Evolutionary conservation across 192 early-diverging fungal species (phyloP), one percentile per base, ranked within the genome.

Genomic region (Coemansia guatemalensis): DNA sequence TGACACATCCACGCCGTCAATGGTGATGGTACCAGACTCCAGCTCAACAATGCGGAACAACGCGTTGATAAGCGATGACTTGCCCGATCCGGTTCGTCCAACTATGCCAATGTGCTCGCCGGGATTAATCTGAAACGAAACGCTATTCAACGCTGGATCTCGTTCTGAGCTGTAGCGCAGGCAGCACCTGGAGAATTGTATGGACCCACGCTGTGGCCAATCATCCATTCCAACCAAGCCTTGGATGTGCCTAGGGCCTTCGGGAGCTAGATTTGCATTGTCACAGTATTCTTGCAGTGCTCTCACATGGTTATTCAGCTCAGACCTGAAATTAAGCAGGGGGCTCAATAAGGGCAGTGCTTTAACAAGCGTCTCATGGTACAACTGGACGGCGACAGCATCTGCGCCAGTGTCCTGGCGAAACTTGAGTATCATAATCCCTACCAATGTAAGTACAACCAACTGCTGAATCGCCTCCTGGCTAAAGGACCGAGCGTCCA

Each of bases 41-140:
- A 90, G 77, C 53, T 95, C 92, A 6, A 92, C 86, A 44, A 95
- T 85, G 17, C 94, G 85, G 75, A 95, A 90, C 44, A 95, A 67
- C 0, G 89, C 85, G 47, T 89, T 65, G 1, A 91, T 84, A 14
- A 94, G 68, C 4, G 89, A 89, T 30, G 89, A 90, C 76, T 95
- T 95, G 30, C 93, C 90, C n/a, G 85, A 81, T 20, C 87, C 87
- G 0, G 86, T 85, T 9, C 85, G 70, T 20, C 85, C 85, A 23
- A 86, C 84, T 30, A 86, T 79, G 0, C 84, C 85, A 29, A 86
- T 64, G 6, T 56, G 75, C 30, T 83, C 82, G 33, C 71, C 64
- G 2, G 70, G 60, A 21, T 55, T 51, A 20, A 86, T 70, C 4
- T 20, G 8, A 49, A 90, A 72, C 12, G 71, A 65, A 9, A 90